Base-by-base conservation (phyloP, 1,139 yeast species). In the Meyerozyma athensensis region DNA sequence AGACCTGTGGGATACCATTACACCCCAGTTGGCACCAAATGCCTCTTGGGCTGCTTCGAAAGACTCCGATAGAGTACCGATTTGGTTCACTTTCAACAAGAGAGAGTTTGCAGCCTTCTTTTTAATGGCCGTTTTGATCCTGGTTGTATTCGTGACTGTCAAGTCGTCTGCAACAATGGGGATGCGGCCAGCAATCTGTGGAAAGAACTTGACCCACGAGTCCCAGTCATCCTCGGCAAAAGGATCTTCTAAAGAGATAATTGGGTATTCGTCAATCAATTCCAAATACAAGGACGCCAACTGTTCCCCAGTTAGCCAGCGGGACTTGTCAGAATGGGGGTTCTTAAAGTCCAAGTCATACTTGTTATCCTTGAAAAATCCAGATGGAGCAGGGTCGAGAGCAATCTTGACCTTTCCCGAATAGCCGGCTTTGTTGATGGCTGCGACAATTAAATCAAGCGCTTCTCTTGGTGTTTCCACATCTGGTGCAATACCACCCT, bases 41-140 rank as follows among this genome's bases (percentile, higher is more conserved):
- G 49, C 44, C 47, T 45, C 49, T 41, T 47, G 45, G 40, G 50
- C 48, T 26, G 50, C 50, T 37, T 45, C 39, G 42, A 47, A 45
- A 40, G 49, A 44, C 46, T 47, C 50, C 38, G 49, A 36, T 44
- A 47, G 40, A 28, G 50, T 36, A 41, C 50, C 50, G 20, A 47
- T 47, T 39, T 47, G 50, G 49, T 47, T 47, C 31, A 47, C 50
- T 49, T 47, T 47, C 46, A 47, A 45, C 49, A 47, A 46, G 46
- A 47, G 43, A 31, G 47, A 45, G 47, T 47, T 44, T 45, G 47
- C 47, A 30, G 47, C 47, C 50, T 47, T 47, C 49, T 47, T 47
- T 43, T 47, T 49, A 33, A 47, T 47, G 48, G 50, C 50, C 36
- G 49, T 45, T 48, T 45, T 44, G 47, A 47, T 47, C 44, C 50